Conservation (phyloP, 768 basidiomycete species). For the Goffeauzyma gilvescens region DNA sequence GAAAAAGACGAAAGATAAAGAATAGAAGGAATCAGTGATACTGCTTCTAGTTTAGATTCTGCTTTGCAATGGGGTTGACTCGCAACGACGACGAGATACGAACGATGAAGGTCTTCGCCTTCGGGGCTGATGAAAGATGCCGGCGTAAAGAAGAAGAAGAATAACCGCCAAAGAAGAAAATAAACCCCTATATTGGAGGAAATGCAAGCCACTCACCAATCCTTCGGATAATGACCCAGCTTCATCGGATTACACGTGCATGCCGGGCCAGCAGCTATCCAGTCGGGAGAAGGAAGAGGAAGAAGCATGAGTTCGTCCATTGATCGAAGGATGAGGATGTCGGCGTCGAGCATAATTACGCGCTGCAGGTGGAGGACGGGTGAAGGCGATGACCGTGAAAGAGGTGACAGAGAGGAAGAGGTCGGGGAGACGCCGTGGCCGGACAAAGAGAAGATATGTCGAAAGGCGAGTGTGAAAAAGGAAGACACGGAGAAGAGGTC, state of each 20-base stretch:
- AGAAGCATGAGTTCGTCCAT: constrained; percentile 30
- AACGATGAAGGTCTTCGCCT: too few species aligned
- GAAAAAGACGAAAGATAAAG: too few species aligned
- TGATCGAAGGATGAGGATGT: constrained; percentile 24
- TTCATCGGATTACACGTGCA: constrained; percentile 88
- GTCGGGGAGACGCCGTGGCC: background rate
- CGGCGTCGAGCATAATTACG: constrained; percentile 27
- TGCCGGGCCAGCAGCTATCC: constrained; percentile 73
- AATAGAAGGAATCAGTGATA: background rate
- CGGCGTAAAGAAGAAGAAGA: too few species aligned
- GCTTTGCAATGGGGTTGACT: too few species aligned
- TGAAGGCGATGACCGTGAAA: too few species aligned
- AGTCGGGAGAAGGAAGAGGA: constrained; percentile 35
- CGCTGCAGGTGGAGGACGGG: constrained; percentile 4
- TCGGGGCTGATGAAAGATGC: too few species aligned
- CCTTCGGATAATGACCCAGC: constrained; percentile 63
- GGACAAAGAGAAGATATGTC: background rate
- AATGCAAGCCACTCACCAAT: constrained; percentile 43
- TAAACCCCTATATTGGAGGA: background rate
- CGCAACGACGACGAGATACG: too few species aligned
- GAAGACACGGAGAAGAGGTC: background rate
- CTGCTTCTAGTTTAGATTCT: background rate
- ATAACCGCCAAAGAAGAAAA: too few species aligned
- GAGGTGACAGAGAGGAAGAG: background rate
- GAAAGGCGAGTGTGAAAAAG: too few species aligned